Conservation (phyloP, 495 filamentous ascomycete species). For the Darksidea phi region DNA sequence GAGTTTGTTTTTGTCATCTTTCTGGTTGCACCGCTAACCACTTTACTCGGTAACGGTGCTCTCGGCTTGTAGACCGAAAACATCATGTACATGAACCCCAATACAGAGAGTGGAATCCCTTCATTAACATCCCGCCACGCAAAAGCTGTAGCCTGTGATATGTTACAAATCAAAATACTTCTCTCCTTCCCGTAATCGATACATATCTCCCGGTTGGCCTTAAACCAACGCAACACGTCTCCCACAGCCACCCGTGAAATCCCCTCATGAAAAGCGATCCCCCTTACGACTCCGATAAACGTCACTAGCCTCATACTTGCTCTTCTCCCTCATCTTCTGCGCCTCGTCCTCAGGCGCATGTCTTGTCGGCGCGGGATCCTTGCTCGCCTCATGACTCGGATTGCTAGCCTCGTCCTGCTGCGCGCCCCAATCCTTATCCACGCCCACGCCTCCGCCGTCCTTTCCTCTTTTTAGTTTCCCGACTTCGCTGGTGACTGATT, state of each 20-base stretch:
- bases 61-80: not conserved
- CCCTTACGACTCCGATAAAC: conserved; percentile 75
- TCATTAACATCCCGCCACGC: not conserved
- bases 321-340: conserved; percentile 70
- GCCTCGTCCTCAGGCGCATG: conserved; percentile 74
- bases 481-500: not conserved
- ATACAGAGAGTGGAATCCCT: not conserved
- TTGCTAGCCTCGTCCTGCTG: conserved; percentile 61
- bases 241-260: no score
- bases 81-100: not conserved
- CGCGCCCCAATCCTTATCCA: conserved; percentile 14
- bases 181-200: not conserved
- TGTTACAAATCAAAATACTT: not conserved
- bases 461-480: not conserved
- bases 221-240: not conserved
- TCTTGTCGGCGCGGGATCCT: conserved; percentile 82
- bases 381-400: conserved; percentile 74
- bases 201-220: not conserved
- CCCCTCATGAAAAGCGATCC: conserved; percentile 70
- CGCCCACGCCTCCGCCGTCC: no score
- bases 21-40: not conserved
- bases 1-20: not conserved
- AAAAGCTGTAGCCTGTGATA: not conserved
- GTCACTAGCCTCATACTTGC: conserved; percentile 80
- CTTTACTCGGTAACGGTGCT: not conserved